These are phyloP conservation scores for Talaromyces sp. DNA, from an alignment of 2,329 filamentous ascomycete genomes.

Conservation along the genomic window DNA sequence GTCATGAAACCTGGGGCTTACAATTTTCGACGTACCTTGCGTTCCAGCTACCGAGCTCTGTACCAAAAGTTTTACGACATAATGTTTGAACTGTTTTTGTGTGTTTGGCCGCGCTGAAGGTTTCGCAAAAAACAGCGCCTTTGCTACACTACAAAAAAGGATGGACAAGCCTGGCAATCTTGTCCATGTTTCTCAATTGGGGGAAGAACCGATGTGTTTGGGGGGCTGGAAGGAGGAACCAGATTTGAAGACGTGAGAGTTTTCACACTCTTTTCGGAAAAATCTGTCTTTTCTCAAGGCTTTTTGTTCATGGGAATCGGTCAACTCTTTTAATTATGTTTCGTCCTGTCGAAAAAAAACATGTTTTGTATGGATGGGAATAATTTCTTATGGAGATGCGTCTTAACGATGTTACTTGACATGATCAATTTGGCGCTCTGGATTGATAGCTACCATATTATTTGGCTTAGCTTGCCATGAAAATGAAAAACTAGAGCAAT, in stretches of 20 bases:
- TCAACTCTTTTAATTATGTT: conserved; percentile 26
- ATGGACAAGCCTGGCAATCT: conserved; percentile 10
- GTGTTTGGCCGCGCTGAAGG: background rate
- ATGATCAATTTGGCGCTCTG: conserved; percentile 18
- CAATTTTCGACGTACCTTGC: conserved; percentile 4
- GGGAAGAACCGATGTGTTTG: conserved; percentile 29
- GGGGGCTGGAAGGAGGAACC: conserved; percentile 26
- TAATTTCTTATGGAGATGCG: conserved; percentile 29
- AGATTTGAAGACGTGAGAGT: background rate
- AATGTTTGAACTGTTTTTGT: conserved; percentile 17
- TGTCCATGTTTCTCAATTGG: conserved; percentile 17
- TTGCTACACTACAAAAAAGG: background rate
- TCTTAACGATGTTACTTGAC: conserved; percentile 26
- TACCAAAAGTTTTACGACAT: conserved; percentile 11
- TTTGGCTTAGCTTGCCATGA: conserved; percentile 16
- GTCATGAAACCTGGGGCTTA: conserved; percentile 11
- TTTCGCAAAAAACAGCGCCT: conserved; percentile 6
- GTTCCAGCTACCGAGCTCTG: conserved; percentile 13
- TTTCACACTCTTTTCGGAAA: conserved; percentile 1
- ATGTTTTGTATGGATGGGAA: conserved; percentile 1
- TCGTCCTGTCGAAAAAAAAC: conserved; percentile 10
- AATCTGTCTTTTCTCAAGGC: conserved; percentile 14
- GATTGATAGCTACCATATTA: conserved; percentile 16
- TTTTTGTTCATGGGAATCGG: conserved; percentile 25
- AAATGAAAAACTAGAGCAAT: conserved; percentile 5